Evolutionary conservation across 352 stramenopile species (phyloP), one percentile per base, ranked within the genome.

Genomic region (Phytopythium litorale): DNA sequence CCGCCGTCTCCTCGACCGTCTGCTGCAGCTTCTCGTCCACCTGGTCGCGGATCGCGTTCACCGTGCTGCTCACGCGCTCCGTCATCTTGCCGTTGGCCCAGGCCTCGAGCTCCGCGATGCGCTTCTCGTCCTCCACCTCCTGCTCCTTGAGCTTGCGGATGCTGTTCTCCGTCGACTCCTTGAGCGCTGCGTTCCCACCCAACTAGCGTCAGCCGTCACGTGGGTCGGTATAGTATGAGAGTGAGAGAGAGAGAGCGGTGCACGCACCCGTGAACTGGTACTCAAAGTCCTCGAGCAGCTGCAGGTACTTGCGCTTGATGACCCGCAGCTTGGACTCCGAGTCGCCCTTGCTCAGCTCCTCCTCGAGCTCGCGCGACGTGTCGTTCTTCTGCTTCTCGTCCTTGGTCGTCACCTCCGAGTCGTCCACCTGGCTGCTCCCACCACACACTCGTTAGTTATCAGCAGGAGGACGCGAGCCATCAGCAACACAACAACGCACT

Each of bases 221-320:
- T 45, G 13, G 4, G 4, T 18, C 16, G 37, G 9, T 15, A 13
- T 7, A 65, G 6, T 38, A n/a, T 18, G 28, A 30, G 28, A 30
- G 4, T 30, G 28, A 30, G 28, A 30, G 28, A 45, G 4, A 18
- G 37, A 6, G 8, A 23, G 15, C 21, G 16, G 45, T 11, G 21
- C 4, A 38, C 35, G 23, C 51, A 76, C 65, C 62, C 21, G 81
- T 89, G 62, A 93, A 88, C 68, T 94, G 70, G 60, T 92, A 87
- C 63, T 94, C 85, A 60, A 94, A 94, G 35, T 94, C 84, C 63
- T 94, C 85, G 7, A 92, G 66, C 55, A 94, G 67, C 66, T 89
- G 82, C 70, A 75, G 62, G 70, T 92, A 94, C 70, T 89, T 90
- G 56, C 75, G 78, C 68, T 91, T 90, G 28, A 94, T 67, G 38